Percentiles rank a stretch among this genome's conserved stretches.
Evolutionary conservation across 345 rosid species (phyloP).

Genomic region (Lepidium sativum): DNA sequence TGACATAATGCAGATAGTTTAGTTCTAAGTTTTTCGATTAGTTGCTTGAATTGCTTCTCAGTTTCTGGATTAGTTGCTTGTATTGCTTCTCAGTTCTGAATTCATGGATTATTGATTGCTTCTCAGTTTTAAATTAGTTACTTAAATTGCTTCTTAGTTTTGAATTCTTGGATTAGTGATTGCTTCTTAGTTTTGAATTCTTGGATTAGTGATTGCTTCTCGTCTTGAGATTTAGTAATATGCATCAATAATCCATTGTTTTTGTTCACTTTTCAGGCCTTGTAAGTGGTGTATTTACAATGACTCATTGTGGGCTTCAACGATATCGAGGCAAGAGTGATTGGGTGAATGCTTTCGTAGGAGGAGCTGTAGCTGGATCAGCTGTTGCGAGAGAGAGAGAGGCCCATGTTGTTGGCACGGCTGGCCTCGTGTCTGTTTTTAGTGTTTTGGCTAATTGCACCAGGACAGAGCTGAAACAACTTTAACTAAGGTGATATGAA

Average conservation of each 20-base stretch:
- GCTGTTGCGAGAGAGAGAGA: constrained; percentile 58
- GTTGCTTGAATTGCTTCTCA: neutral
- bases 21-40: neutral
- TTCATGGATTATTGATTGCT: neutral
- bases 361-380: constrained; percentile 77
- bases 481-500: neutral
- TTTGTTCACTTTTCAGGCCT: constrained; percentile 37
- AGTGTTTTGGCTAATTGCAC: constrained; percentile 60
- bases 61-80: neutral
- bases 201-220: too few species aligned
- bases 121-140: too few species aligned
- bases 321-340: constrained; percentile 56
- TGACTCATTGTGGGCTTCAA: constrained; percentile 59
- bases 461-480: constrained; percentile 34
- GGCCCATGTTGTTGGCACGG: constrained; percentile 45
- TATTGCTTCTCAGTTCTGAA: neutral
- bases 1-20: neutral
- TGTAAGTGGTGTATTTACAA: constrained; percentile 59
- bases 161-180: too few species aligned
- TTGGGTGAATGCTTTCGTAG: constrained; percentile 67
- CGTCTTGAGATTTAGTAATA: neutral
- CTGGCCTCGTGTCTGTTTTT: constrained; percentile 58
- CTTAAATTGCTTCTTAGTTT: too few species aligned
- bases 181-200: neutral
- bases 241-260: neutral